Evolutionary conservation across 805 yeast species (phyloP), one percentile per base, ranked within the genome.

Genomic region (Ogataea dorogensis): DNA sequence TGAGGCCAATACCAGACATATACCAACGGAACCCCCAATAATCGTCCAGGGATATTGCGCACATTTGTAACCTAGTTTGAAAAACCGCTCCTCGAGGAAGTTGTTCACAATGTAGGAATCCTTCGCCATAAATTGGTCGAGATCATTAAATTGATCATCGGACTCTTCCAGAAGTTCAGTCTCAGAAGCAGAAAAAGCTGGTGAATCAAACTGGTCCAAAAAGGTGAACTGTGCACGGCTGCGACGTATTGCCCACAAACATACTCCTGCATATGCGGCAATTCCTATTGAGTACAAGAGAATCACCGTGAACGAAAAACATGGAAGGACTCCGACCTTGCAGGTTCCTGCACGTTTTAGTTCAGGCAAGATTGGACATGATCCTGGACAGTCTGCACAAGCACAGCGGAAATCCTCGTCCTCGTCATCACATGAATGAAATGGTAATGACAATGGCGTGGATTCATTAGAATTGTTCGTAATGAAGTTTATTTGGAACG

Each of bases 401-500:
- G 98, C 85, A 62, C 96, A 88, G 46, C 74, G 75, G 56, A 77
- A 91, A 3, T 53, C 47, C 13, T 66, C 64, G 26, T 66, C 69
- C 2, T 65, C 58, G 46, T 81, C 89, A 46, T 77, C 73, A 57
- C 98, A 91, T 10, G 42, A 33, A 36, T 60, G 51, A 2, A 61
- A 51, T 2, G 53, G 36, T 0, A 50, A 49, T 28, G 56, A 50
- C 8, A 59, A 39, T n/a, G 67, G 52, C 24, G 51, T 53, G 47
- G 73, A 53, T 3, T 38, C 38, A 3, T 29, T 32, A 10, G 42
- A 39, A 4, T 36, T 37, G 8, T 57, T 31, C 64, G 77, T 86
- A 3, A 67, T 62, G 58, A 78, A 88, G 56, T 88, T 82, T 43
- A 91, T 89, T 58, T 91, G 98, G 57, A 91, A 87, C 0, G 97